phyloP scores from a whole-genome alignment of 1,139 yeast genomes.

The Pichia sp. region DNA sequence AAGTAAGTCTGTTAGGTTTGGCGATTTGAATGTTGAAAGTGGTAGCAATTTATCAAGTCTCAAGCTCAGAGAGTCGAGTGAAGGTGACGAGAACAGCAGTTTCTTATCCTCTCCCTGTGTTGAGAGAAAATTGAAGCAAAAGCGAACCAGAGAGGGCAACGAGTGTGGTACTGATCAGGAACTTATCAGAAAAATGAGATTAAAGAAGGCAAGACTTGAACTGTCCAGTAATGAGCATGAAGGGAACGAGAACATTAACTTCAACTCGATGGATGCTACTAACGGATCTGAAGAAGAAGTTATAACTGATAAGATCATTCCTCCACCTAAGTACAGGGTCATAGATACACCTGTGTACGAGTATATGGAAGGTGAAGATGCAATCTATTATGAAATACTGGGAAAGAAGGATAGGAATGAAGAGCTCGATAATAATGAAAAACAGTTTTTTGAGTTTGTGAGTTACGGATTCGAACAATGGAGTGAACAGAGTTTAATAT shows the following conservation, averaged over 20 bases:
- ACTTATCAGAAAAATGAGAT: neutral
- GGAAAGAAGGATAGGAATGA: slow-evolving; percentile 8
- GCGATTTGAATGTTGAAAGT: no score
- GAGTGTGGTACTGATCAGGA: neutral
- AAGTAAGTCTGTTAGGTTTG: no score
- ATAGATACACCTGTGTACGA: slow-evolving; percentile 13
- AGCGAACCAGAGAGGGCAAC: neutral
- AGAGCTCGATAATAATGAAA: slow-evolving; percentile 13
- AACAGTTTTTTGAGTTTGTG: slow-evolving; percentile 21
- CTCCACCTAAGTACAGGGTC: slow-evolving; percentile 11
- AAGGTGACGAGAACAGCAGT: slow-evolving; percentile 3
- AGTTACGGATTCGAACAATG: slow-evolving; percentile 30
- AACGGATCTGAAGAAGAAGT: slow-evolving; percentile 5
- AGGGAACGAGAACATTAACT: slow-evolving; percentile 1
- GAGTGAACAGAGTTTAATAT: slow-evolving; percentile 29
- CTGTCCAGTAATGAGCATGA: neutral
- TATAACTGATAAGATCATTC: slow-evolving; percentile 3
- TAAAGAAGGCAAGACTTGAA: neutral
- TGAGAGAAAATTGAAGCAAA: slow-evolving; percentile 5
- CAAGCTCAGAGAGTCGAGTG: slow-evolving; percentile 5
- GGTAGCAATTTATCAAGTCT: no score
- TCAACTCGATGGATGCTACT: slow-evolving; percentile 8
- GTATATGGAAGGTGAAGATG: slow-evolving; percentile 14
- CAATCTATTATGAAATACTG: slow-evolving; percentile 11
- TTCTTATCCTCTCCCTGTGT: slow-evolving; percentile 11